Conservation (phyloP, 2,329 filamentous ascomycete species). For the Fusarium sp. region DNA sequence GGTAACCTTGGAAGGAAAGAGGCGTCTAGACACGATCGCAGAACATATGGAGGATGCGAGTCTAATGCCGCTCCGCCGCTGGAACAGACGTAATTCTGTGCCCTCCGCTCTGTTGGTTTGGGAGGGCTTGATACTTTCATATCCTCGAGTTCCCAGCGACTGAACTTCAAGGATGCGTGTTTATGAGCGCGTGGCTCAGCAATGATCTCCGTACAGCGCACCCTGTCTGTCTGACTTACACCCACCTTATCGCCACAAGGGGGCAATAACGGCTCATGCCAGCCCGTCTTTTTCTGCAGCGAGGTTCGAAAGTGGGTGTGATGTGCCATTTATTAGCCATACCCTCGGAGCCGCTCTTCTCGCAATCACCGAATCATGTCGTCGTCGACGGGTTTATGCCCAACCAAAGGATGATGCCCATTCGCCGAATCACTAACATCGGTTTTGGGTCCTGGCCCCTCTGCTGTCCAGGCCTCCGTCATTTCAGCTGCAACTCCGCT, state of each 20-base stretch:
- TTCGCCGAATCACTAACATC: conserved; percentile 29
- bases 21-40: conserved; percentile 13
- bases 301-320: conserved; percentile 38
- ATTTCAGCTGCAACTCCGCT: conserved; percentile 41
- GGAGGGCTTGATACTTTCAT: conserved; percentile 39
- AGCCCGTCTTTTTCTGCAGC: conserved; percentile 36
- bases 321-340: conserved; percentile 22
- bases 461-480: conserved; percentile 27
- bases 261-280: conserved; percentile 35
- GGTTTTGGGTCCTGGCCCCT: conserved; percentile 7
- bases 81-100: neutral
- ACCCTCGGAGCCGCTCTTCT: conserved; percentile 7
- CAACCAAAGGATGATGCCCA: conserved; percentile 25
- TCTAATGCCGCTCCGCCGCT: neutral
- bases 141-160: conserved; percentile 14
- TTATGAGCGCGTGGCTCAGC: conserved; percentile 40
- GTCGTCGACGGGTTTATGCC: conserved; percentile 23
- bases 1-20: neutral
- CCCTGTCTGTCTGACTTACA: conserved; percentile 38
- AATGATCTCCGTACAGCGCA: conserved; percentile 33
- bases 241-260: conserved; percentile 37
- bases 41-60: neutral
- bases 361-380: conserved; percentile 26
- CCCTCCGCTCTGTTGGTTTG: conserved; percentile 13
- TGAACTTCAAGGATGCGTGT: conserved; percentile 25